Evolutionary conservation across 306 rosid genomes (phyloP).

Genomic region (Casuarina equisetifolia): DNA sequence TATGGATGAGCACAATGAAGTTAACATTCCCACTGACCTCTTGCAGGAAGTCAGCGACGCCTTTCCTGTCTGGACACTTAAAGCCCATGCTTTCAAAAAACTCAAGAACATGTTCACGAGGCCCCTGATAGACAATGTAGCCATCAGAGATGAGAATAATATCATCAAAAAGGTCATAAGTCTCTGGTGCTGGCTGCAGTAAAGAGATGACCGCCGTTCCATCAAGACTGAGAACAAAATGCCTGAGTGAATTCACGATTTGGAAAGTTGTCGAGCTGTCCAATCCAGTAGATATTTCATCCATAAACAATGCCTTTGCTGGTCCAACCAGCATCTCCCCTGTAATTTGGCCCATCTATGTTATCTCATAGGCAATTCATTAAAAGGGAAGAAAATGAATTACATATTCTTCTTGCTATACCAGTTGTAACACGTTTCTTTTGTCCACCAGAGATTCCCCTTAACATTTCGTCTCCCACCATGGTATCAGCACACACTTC

Average conservation of each 20-base stretch:
- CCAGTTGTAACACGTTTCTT: slow-evolving; percentile 54
- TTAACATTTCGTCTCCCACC: slow-evolving; percentile 38
- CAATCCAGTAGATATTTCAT: slow-evolving; percentile 91
- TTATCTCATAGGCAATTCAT: background rate
- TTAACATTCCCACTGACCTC: slow-evolving; percentile 34
- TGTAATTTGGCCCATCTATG: slow-evolving; percentile 5
- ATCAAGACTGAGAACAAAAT: slow-evolving; percentile 72
- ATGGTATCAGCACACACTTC: slow-evolving; percentile 54
- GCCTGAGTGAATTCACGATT: slow-evolving; percentile 69
- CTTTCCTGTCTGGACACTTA: slow-evolving; percentile 89
- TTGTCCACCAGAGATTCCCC: slow-evolving; percentile 58
- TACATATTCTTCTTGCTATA: background rate
- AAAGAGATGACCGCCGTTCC: slow-evolving; percentile 87
- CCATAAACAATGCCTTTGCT: slow-evolving; percentile 85
- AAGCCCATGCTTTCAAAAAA: slow-evolving; percentile 82
- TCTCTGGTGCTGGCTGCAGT: slow-evolving; percentile 95
- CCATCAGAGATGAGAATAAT: slow-evolving; percentile 84
- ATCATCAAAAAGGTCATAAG: slow-evolving; percentile 77
- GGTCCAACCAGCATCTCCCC: slow-evolving; percentile 99
- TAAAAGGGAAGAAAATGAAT: background rate
- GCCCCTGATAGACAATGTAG: slow-evolving; percentile 87
- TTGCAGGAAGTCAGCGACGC: slow-evolving; percentile 89
- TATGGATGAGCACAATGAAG: too few relatives aligned
- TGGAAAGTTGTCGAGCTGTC: slow-evolving; percentile 93
- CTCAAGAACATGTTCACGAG: slow-evolving; percentile 71